A percentile compares a stretch with the other conserved stretches of the same genome.
phyloP scores from a whole-genome alignment of 495 filamentous ascomycete genomes.

The Penicillium goetzii region DNA sequence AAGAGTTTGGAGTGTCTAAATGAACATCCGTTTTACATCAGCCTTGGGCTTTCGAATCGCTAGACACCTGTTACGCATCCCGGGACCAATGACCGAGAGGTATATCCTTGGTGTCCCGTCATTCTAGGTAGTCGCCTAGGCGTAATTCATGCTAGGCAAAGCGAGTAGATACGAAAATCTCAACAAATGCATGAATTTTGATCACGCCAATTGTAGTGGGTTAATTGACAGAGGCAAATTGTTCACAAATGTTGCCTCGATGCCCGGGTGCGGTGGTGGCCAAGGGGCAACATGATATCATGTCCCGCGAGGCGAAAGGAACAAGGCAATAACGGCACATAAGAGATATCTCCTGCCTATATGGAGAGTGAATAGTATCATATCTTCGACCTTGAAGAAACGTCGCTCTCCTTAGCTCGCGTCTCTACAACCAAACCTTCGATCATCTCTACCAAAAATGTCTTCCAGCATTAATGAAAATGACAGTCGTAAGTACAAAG shows the following conservation, averaged over 20 bases:
- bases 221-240: too few relatives aligned
- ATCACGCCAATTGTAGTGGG: too few relatives aligned
- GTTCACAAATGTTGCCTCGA: background rate
- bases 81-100: background rate
- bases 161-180: too few relatives aligned
- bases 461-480: background rate
- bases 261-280: constrained; percentile 6
- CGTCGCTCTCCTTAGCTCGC: background rate
- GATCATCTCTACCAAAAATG: background rate
- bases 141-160: too few relatives aligned
- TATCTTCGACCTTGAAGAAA: background rate
- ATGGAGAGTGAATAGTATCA: background rate
- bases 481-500: background rate
- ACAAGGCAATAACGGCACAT: background rate
- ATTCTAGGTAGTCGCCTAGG: too few relatives aligned
- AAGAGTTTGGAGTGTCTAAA: background rate
- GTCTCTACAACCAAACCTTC: background rate
- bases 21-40: background rate
- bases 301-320: background rate
- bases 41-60: background rate
- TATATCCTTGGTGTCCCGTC: too few relatives aligned
- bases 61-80: background rate
- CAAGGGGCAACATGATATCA: constrained; percentile 11
- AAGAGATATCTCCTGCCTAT: background rate
- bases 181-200: background rate